Conservation (phyloP, 257 asterid species). For the Primulina huaijiensis region DNA sequence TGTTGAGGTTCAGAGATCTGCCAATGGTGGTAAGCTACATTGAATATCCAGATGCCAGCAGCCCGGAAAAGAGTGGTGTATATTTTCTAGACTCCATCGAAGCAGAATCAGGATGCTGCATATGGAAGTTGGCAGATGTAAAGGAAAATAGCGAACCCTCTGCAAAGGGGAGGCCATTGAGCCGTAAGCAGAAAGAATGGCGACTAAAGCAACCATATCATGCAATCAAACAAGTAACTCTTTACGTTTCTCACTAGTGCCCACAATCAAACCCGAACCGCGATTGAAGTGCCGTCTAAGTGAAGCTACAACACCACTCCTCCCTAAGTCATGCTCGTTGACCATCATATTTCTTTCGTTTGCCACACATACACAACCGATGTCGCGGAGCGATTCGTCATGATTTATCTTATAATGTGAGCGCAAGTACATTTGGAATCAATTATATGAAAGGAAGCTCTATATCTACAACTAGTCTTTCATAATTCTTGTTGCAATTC, state of each 20-base stretch:
- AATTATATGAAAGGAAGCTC: no score
- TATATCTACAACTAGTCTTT: no score
- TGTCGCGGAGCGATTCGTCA: no score
- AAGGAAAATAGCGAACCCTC: slow-evolving; percentile 83
- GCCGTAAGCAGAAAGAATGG: slow-evolving; percentile 73
- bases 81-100: slow-evolving; percentile 65
- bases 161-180: slow-evolving; percentile 80
- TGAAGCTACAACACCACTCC: background rate
- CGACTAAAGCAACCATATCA: slow-evolving; percentile 51
- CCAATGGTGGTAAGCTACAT: slow-evolving; percentile 64
- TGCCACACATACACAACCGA: no score
- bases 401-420: no score
- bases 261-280: background rate
- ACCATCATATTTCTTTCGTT: no score
- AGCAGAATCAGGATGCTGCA: slow-evolving; percentile 53
- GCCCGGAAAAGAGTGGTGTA: slow-evolving; percentile 46
- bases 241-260: slow-evolving; percentile 39
- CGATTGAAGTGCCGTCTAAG: background rate
- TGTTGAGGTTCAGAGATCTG: slow-evolving; percentile 70
- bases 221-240: slow-evolving; percentile 42
- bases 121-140: slow-evolving; percentile 88
- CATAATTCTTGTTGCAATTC: no score
- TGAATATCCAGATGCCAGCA: slow-evolving; percentile 36
- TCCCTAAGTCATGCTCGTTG: background rate
- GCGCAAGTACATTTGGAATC: no score